These are phyloP conservation scores for Scutellaria baicalensis DNA, from an alignment of 257 asterid genomes.

Conservation along the genomic window DNA sequence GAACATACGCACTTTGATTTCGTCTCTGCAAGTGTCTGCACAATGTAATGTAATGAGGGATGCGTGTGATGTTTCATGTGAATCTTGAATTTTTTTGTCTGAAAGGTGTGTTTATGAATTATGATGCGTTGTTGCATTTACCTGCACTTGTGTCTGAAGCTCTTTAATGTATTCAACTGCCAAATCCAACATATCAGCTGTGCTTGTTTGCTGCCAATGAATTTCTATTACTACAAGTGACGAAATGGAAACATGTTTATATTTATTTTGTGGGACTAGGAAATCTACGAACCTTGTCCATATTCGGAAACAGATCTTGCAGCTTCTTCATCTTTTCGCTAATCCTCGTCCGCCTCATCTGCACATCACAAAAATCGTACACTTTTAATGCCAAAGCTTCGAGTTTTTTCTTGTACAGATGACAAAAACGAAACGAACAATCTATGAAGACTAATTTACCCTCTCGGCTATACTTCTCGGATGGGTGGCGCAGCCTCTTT, in stretches of 20 bases:
- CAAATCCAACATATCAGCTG: slow-evolving; percentile 86
- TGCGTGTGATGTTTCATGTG: slow-evolving; percentile 33
- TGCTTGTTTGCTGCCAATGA: slow-evolving; percentile 70
- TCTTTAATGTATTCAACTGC: slow-evolving; percentile 84
- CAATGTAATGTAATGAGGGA: slow-evolving; percentile 4
- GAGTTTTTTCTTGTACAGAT: no score
- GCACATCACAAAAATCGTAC: not conserved
- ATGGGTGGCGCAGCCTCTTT: slow-evolving; percentile 88
- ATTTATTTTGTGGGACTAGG: not conserved
- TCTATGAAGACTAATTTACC: slow-evolving; percentile 29
- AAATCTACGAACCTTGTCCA: slow-evolving; percentile 63
- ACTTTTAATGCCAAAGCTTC: not conserved
- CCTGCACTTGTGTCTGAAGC: slow-evolving; percentile 71
- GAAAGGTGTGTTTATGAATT: not conserved
- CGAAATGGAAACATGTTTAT: not conserved
- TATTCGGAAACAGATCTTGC: slow-evolving; percentile 77
- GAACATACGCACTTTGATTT: slow-evolving; percentile 62
- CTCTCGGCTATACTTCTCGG: slow-evolving; percentile 95
- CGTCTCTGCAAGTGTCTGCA: slow-evolving; percentile 57
- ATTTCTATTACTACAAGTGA: not conserved
- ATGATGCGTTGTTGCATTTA: slow-evolving; percentile 10
- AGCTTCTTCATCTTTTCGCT: slow-evolving; percentile 86
- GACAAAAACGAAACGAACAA: not conserved
- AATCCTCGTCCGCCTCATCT: slow-evolving; percentile 72
- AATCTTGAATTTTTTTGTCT: not conserved